These are phyloP conservation scores for Mortierella sp. DNA, from an alignment of 371 early-diverging fungal genomes.

Conservation along the genomic window DNA sequence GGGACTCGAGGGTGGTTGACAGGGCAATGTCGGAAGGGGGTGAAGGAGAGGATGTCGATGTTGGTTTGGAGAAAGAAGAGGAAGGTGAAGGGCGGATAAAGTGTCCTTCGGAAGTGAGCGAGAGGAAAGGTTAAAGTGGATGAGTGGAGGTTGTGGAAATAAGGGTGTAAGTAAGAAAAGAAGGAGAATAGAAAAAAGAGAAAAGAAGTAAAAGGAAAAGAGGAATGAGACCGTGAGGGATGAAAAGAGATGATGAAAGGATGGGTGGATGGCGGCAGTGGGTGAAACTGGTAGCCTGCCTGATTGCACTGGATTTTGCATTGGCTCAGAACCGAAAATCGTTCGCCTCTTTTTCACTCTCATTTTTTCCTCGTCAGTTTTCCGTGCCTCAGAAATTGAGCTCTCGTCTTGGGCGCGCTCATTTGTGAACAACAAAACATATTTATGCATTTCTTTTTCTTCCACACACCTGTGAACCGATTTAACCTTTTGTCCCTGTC, in stretches of 20 bases:
- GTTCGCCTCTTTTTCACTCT: neutral
- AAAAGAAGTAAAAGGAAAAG: neutral
- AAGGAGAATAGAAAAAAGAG: neutral
- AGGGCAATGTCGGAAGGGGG: neutral
- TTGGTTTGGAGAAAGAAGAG: neutral
- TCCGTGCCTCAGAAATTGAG: too few relatives aligned
- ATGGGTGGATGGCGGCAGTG: neutral
- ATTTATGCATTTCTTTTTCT: neutral
- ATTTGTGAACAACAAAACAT: slow-evolving; percentile 1
- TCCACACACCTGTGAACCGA: neutral
- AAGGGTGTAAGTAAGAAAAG: neutral
- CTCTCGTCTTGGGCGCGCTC: neutral
- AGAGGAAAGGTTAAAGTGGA: neutral
- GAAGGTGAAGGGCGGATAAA: neutral
- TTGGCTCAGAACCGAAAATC: too few relatives aligned
- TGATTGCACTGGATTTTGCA: too few relatives aligned
- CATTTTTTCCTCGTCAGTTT: neutral
- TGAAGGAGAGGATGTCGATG: neutral
- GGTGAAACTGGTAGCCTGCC: neutral
- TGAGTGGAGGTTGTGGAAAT: neutral
- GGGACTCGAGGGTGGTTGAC: neutral
- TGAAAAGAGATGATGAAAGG: neutral
- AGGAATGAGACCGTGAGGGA: slow-evolving; percentile 5
- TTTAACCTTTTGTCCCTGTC: neutral
- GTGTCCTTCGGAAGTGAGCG: neutral